Conservation (phyloP, 257 asterid genomes). For the Misopates orontium region DNA sequence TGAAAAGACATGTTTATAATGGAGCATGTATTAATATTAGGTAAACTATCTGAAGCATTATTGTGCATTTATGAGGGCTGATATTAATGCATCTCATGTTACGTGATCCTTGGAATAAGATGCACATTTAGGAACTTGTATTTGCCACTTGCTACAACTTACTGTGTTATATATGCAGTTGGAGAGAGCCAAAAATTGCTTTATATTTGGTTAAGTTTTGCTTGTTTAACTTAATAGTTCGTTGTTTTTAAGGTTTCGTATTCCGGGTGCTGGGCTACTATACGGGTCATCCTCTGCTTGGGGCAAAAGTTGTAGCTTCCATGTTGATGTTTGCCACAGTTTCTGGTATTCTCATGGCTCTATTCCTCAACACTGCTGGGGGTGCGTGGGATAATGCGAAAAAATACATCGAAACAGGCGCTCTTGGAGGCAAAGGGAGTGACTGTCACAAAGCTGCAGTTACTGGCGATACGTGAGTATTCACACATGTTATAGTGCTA, state of each 20-base stretch:
- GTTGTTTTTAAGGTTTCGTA: conserved; percentile 52
- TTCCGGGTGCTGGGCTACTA: conserved; percentile 89
- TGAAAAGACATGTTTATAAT: conserved; percentile 18
- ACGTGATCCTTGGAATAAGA: neutral
- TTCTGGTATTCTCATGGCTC: conserved; percentile 98
- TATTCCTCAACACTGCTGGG: conserved; percentile 94
- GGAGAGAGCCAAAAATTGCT: neutral
- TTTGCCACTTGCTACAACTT: neutral
- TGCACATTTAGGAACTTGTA: neutral
- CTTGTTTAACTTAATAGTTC: neutral
- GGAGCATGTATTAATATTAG: neutral
- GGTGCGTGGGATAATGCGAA: conserved; percentile 99
- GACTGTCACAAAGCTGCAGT: conserved; percentile 95
- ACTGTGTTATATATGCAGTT: neutral
- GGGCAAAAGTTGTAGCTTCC: conserved; percentile 96
- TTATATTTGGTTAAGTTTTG: neutral
- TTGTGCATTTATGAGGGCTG: neutral
- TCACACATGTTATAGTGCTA: neutral
- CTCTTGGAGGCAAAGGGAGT: conserved; percentile 98
- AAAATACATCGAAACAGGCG: conserved; percentile 97
- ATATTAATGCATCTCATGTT: neutral
- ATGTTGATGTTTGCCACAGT: conserved; percentile 99
- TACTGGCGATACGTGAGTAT: conserved; percentile 97
- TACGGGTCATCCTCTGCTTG: conserved; percentile 92
- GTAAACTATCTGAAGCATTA: conserved; percentile 6